A percentile compares a stretch with the other conserved stretches of the same genome.
Conservation (phyloP, 2,329 filamentous ascomycete genomes). For the Aspergillus ibericus region DNA sequence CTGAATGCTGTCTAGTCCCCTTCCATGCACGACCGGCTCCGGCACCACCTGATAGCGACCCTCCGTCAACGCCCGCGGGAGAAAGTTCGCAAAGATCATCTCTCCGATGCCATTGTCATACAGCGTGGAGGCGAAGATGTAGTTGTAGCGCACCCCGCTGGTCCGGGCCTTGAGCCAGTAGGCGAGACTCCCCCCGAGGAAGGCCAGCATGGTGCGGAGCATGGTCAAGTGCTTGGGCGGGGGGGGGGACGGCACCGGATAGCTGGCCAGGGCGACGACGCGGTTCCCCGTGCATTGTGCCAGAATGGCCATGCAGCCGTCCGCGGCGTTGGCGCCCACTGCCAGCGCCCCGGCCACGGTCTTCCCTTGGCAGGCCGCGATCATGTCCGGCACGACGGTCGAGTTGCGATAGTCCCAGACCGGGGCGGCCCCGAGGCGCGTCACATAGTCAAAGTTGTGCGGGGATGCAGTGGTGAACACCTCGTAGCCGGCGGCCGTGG, state of each 20-base stretch:
- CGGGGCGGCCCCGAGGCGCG: slow-evolving; percentile 43
- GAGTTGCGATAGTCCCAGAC: slow-evolving; percentile 46
- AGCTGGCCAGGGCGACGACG: not conserved
- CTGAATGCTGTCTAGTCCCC: slow-evolving; percentile 46
- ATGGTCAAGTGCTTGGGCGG: not conserved
- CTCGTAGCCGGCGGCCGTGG: slow-evolving; percentile 39
- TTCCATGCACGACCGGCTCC: slow-evolving; percentile 42
- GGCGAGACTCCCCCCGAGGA: not conserved
- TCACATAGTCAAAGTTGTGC: slow-evolving; percentile 46
- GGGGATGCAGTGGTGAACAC: slow-evolving; percentile 41
- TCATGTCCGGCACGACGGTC: slow-evolving; percentile 12
- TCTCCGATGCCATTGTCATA: not conserved
- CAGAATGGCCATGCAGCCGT: not conserved
- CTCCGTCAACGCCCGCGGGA: not conserved
- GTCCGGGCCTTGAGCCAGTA: not conserved
- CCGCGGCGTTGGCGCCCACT: not conserved
- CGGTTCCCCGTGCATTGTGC: not conserved
- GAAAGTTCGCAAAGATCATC: not conserved
- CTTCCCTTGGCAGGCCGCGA: slow-evolving; percentile 13
- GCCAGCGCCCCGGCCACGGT: slow-evolving; percentile 15
- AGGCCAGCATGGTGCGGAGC: not conserved
- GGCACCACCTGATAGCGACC: slow-evolving; percentile 40
- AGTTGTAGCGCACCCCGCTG: not conserved
- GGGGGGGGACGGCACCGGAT: not conserved
- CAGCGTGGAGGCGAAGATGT: not conserved